Evolutionary conservation across 441 rosid genomes (phyloP).

Genomic region (Adansonia grandidieri): DNA sequence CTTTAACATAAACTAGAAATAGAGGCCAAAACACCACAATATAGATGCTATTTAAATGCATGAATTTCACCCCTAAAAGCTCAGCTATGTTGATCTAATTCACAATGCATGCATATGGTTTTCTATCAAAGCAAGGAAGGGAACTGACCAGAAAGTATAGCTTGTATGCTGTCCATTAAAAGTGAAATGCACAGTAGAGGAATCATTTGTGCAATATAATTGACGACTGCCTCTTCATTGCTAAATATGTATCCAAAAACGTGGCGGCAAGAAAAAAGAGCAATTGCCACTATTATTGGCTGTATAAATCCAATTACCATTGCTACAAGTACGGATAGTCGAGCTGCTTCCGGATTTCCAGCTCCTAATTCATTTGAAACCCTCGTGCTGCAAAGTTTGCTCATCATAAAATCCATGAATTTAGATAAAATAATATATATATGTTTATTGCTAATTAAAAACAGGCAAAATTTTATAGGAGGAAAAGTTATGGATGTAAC

Average conservation of each 20-base stretch:
- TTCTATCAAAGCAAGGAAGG: background rate
- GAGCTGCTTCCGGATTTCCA: slow-evolving; percentile 6
- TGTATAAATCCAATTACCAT: background rate
- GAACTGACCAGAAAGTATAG: slow-evolving; percentile 9
- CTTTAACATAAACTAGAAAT: too few species aligned
- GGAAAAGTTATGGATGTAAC: background rate
- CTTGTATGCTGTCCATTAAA: background rate
- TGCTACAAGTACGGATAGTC: background rate
- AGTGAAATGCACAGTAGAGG: background rate
- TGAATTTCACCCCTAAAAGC: too few species aligned
- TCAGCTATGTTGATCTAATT: background rate
- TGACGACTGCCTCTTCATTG: background rate
- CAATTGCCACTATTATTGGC: background rate
- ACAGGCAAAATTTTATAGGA: background rate
- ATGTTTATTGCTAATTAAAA: background rate
- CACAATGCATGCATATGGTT: background rate
- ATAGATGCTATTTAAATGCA: too few species aligned
- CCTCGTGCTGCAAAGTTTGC: background rate
- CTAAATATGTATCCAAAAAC: background rate
- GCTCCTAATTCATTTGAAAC: slow-evolving; percentile 16
- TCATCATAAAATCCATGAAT: background rate
- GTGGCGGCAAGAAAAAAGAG: background rate
- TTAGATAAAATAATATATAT: background rate
- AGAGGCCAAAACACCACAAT: too few species aligned
- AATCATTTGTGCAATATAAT: background rate